These are phyloP conservation scores for Geotrichum citri-aurantii DNA, from an alignment of 1,139 yeast species.

Conservation along the genomic window DNA sequence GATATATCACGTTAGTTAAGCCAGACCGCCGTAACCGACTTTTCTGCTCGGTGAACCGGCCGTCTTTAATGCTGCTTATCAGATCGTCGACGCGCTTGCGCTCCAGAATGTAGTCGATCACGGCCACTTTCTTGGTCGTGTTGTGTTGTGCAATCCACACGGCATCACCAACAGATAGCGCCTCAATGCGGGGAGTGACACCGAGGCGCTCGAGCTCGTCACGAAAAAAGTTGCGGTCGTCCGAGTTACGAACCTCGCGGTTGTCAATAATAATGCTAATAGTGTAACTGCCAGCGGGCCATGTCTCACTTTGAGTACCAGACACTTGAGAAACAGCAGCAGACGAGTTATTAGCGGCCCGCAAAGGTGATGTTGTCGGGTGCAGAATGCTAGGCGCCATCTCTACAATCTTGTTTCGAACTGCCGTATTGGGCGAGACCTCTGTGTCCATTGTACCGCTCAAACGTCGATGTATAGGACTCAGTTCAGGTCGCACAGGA, in stretches of 20 bases:
- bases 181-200: conserved; percentile 48
- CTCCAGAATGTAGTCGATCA: conserved; percentile 76
- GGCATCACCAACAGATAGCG: conserved; percentile 79
- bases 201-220: conserved; percentile 47
- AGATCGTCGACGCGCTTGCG: conserved; percentile 86
- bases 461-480: neutral
- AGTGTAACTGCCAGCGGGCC: conserved; percentile 54
- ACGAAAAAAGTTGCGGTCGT: conserved; percentile 34
- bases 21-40: conserved; percentile 64
- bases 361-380: neutral
- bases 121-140: conserved; percentile 53
- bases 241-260: conserved; percentile 53
- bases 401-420: conserved; percentile 10
- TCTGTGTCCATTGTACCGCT: neutral
- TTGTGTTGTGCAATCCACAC: conserved; percentile 79
- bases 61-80: conserved; percentile 75
- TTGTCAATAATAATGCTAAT: conserved; percentile 67
- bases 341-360: neutral
- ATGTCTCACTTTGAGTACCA: conserved; percentile 26
- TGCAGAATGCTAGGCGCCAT: conserved; percentile 1
- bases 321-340: neutral
- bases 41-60: conserved; percentile 79
- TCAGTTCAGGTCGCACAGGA: neutral
- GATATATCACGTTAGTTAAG: conserved; percentile 60
- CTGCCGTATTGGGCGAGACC: conserved; percentile 13